phyloP scores from a whole-genome alignment of 164 flowering plant species.

The Aristolochia californica region DNA sequence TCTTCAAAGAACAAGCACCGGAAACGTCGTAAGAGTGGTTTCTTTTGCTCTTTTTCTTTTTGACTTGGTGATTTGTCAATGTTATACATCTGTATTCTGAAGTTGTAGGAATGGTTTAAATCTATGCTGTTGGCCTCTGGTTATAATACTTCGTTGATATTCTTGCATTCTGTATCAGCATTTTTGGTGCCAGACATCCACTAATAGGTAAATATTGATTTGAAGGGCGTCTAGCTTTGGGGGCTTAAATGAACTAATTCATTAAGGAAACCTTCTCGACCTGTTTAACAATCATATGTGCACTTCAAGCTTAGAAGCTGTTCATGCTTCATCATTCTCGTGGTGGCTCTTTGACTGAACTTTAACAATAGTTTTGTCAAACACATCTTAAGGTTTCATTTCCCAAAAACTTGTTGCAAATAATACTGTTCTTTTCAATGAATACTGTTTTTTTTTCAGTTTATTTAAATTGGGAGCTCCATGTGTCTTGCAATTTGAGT shows the following conservation, averaged over 20 bases:
- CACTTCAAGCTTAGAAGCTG: too few species aligned
- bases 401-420: not conserved
- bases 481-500: not conserved
- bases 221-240: too few species aligned
- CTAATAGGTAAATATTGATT: too few species aligned
- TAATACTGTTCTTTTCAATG: not conserved
- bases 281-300: too few species aligned
- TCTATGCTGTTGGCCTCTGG: not conserved
- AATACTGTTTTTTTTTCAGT: not conserved
- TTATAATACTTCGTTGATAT: not conserved
- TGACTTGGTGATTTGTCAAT: not conserved
- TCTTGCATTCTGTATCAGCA: not conserved
- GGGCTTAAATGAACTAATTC: too few species aligned
- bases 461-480: not conserved
- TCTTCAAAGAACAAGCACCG: slow-evolving; percentile 28
- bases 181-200: too few species aligned
- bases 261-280: too few species aligned
- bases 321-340: too few species aligned
- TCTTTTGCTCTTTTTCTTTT: not conserved
- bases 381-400: not conserved
- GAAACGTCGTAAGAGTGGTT: slow-evolving; percentile 27
- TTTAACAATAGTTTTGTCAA: too few species aligned
- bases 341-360: too few species aligned
- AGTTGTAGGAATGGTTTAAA: not conserved
- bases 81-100: not conserved